Conservation (phyloP, 2,329 filamentous ascomycete genomes). For the Xylariaceae sp. region DNA sequence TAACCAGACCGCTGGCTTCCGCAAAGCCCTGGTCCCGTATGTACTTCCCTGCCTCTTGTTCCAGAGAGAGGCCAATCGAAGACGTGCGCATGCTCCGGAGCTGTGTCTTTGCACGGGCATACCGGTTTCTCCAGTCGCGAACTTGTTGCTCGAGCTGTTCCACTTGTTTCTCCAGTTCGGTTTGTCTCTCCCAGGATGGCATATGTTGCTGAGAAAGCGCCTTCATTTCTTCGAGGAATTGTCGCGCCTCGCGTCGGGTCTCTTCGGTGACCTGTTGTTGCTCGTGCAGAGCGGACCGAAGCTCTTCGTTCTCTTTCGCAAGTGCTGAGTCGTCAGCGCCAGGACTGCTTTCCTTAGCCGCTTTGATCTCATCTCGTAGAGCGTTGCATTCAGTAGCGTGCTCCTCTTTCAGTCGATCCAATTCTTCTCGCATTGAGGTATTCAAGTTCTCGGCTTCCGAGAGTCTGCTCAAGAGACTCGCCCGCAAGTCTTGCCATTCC, state of each 20-base stretch:
- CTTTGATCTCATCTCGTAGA: conserved; percentile 59
- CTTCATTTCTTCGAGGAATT: conserved; percentile 86
- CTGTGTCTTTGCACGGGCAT: conserved; percentile 83
- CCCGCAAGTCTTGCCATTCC: conserved; percentile 62
- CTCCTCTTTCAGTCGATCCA: conserved; percentile 66
- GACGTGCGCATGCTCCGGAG: conserved; percentile 74
- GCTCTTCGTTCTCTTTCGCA: conserved; percentile 62
- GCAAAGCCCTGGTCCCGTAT: conserved; percentile 62
- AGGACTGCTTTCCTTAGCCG: conserved; percentile 37
- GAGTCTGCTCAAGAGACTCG: conserved; percentile 66
- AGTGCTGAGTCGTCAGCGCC: conserved; percentile 47
- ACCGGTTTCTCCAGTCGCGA: conserved; percentile 84
- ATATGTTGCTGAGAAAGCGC: conserved; percentile 74
- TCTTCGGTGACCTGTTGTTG: conserved; percentile 83
- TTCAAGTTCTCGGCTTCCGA: conserved; percentile 71
- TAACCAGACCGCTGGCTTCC: conserved; percentile 70
- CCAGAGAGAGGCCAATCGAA: conserved; percentile 65
- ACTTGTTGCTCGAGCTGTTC: conserved; percentile 75
- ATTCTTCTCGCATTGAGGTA: conserved; percentile 69
- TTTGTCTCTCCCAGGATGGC: conserved; percentile 74
- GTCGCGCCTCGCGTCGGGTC: conserved; percentile 75
- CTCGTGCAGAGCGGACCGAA: conserved; percentile 60
- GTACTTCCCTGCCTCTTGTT: conserved; percentile 64
- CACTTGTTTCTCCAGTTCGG: conserved; percentile 69
- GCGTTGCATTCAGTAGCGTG: conserved; percentile 59